phyloP scores from a whole-genome alignment of 768 basidiomycete species.

The Lanmaoa pseudosensibilis region DNA sequence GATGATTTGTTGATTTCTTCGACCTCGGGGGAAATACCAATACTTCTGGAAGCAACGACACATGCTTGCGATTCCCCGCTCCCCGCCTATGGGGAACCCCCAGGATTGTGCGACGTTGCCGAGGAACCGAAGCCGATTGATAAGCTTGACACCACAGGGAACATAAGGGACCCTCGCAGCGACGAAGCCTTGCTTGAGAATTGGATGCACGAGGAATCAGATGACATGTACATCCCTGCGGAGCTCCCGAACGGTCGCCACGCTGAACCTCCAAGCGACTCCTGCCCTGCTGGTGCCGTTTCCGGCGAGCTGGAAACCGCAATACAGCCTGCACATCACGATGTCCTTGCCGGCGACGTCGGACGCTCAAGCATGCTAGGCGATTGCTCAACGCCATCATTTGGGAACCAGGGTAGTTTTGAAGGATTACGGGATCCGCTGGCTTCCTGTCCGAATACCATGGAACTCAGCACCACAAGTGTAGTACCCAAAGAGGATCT shows the following conservation, averaged over 20 bases:
- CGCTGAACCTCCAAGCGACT: neutral
- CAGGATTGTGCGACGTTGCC: slow-evolving; percentile 4
- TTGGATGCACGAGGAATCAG: slow-evolving; percentile 3
- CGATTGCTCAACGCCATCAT: neutral
- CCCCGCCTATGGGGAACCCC: neutral
- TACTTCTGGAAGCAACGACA: slow-evolving; percentile 38
- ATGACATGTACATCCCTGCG: neutral
- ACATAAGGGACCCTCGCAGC: neutral
- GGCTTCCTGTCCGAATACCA: slow-evolving; percentile 11
- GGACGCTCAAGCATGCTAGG: neutral
- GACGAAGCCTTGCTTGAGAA: slow-evolving; percentile 1
- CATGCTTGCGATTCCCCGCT: slow-evolving; percentile 8
- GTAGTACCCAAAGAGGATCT: slow-evolving; percentile 15
- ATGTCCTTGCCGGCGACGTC: neutral
- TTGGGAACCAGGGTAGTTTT: slow-evolving; percentile 3
- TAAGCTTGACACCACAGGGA: neutral
- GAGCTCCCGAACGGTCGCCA: neutral
- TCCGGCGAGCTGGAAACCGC: neutral
- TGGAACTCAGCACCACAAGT: slow-evolving; percentile 12
- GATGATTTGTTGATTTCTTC: slow-evolving; percentile 35
- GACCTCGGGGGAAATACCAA: slow-evolving; percentile 53
- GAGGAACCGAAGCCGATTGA: slow-evolving; percentile 5
- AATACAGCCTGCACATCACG: neutral
- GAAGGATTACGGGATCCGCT: slow-evolving; percentile 16
- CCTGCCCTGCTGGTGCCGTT: neutral